Evolutionary conservation across 2,329 filamentous ascomycete species (phyloP), one percentile per base, ranked within the genome.

Genomic region (Gaeumannomyces tritici): DNA sequence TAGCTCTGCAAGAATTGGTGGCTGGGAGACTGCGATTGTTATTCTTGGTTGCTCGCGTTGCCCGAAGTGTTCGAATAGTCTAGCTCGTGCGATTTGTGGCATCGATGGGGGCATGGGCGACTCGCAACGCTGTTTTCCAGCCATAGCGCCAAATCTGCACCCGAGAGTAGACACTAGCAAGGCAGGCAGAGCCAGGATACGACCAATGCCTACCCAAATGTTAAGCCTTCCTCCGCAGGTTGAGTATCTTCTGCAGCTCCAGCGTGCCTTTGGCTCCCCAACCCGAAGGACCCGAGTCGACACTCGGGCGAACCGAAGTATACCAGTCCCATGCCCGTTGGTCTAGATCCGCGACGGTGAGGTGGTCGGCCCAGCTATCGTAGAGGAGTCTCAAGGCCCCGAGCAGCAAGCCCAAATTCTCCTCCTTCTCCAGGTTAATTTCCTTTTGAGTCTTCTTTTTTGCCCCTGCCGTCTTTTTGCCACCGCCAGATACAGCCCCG

Each of bases 281-380:
- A 1, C 92, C 91, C 26, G 85, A 83, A 59, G 84, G 83, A 0
- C 91, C 92, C 63, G 80, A 75, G 63, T 89, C 86, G 2, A 96
- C 89, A 26, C 90, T 87, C 0, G 91, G 91, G 65, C 92, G 79
- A 26, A 93, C 85, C 27, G 83, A 81, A 1, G 89, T 79, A 73
- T 96, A 96, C 91, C 91, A 96, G 13, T 77, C 77, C 90, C 91
- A 96, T 24, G 90, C 89, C 64, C 86, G 83, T 65, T 81, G 80
- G 70, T 96, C 90, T 61, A 96, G 76, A 68, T 96, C 90, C 21
- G 82, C 78, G 4, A 76, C 75, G 29, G 74, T 79, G 42, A 96
- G 72, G 33, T 84, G 80, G n/a, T 77, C 74, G 1, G 81, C 80
- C 92, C 91, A 96, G 64, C 90, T 93, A 58, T 81, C 79, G 68